phyloP scores from a whole-genome alignment of 805 yeast species.

The Saturnispora diversa region DNA sequence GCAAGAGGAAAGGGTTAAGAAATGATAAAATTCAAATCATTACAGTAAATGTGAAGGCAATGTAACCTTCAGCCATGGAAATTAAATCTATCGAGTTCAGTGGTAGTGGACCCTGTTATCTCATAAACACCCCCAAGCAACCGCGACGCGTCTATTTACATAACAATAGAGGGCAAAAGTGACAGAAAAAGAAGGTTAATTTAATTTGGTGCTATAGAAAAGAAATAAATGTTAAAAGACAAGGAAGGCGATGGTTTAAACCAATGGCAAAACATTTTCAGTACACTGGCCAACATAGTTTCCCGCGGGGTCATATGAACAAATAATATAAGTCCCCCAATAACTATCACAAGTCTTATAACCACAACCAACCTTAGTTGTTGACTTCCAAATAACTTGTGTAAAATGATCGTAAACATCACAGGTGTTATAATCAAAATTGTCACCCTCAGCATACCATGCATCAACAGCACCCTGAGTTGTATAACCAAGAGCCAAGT shows the following conservation, averaged over 20 bases:
- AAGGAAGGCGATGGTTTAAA: slow-evolving; percentile 6
- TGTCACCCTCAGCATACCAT: slow-evolving; percentile 62
- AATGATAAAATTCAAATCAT: no score
- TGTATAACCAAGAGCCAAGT: slow-evolving; percentile 62
- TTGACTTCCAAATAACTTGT: slow-evolving; percentile 61
- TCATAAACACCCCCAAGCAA: background rate
- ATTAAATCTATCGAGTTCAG: no score
- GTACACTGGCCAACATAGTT: slow-evolving; percentile 46
- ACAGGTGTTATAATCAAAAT: slow-evolving; percentile 46
- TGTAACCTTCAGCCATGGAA: no score
- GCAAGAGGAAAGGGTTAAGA: no score
- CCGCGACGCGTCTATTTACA: slow-evolving; percentile 1
- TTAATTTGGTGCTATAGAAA: background rate
- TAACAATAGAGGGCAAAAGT: no score
- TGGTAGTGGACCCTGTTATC: no score
- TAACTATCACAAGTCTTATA: slow-evolving; percentile 37
- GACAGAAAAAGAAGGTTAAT: background rate
- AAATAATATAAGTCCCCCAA: slow-evolving; percentile 57
- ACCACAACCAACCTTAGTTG: slow-evolving; percentile 63
- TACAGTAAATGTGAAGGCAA: no score
- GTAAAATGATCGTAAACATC: slow-evolving; percentile 57
- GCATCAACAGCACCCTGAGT: slow-evolving; percentile 48
- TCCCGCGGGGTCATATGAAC: slow-evolving; percentile 76
- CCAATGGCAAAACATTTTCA: slow-evolving; percentile 28
- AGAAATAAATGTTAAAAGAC: background rate